Evolutionary conservation across 2,329 filamentous ascomycete species (phyloP), one percentile per base, ranked within the genome.

Genomic region (Lasiodiplodia sp.): DNA sequence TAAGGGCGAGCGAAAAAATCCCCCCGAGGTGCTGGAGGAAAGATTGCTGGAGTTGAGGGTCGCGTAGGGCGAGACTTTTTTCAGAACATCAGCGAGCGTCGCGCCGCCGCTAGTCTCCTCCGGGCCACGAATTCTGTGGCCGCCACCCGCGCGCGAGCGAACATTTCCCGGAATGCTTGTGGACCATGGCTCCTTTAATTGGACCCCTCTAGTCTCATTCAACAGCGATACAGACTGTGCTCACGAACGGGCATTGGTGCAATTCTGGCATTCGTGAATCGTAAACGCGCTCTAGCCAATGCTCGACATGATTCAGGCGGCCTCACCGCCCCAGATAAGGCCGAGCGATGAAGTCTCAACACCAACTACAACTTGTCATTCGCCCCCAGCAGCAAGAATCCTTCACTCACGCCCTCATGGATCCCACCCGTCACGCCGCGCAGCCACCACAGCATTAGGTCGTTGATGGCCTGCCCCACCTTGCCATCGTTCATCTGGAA

Each of bases 401-500:
- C 87, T 70, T 88, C 84, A 1, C 82, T 84, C 44, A 84, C 81
- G 6, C 91, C 89, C 72, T 92, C 89, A 72, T 88, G 88, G 52
- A 93, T 81, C 0, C 91, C 91, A 16, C 88, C 89, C 2, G 88
- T 85, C 63, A 93, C 80, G 23, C 88, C 87, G 70, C 89, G 85
- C 1, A 91, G 78, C 73, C 88, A 85, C 87, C 90, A 93, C 3
- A 85, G 76, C 2, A 85, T 83, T 11, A 86, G 74, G 38, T 87
- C 86, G 21, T 85, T 83, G 25, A 92, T 75, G 3, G 83, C 81
- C 70, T 88, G 84, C 0, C 89, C 89, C n/a, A 91, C 79, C 69
- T 84, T 86, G 0, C 90, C 90, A 69, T 91, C 87, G 25, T 89
- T 87, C 79, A 91, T 84, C 55, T 84, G 85, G 69, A 84, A 85